Evolutionary conservation across 2,329 filamentous ascomycete genomes (phyloP).

Genomic region (Rhinocladiella mackenziei): DNA sequence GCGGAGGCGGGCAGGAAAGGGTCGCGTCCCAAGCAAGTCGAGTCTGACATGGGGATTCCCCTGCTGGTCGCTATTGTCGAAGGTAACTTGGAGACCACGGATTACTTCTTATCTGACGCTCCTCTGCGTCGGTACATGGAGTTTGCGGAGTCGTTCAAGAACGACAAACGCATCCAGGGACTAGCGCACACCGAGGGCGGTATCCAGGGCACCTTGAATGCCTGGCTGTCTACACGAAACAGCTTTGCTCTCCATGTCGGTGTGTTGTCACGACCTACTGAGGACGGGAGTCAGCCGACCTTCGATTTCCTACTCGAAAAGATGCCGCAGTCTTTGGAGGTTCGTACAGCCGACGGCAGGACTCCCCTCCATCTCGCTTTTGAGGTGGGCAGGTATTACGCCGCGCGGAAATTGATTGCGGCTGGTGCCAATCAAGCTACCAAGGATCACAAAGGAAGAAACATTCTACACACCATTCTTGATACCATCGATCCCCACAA

Average conservation of each 20-base stretch:
- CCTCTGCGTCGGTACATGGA: slow-evolving; percentile 65
- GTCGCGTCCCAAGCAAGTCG: slow-evolving; percentile 35
- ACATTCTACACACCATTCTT: slow-evolving; percentile 62
- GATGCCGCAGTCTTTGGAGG: slow-evolving; percentile 59
- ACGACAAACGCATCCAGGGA: slow-evolving; percentile 60
- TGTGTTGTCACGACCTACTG: slow-evolving; percentile 45
- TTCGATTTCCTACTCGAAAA: slow-evolving; percentile 63
- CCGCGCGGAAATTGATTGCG: slow-evolving; percentile 59
- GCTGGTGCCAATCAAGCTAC: slow-evolving; percentile 66
- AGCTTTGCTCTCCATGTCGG: slow-evolving; percentile 65
- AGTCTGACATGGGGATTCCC: slow-evolving; percentile 30
- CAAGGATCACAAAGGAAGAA: slow-evolving; percentile 59
- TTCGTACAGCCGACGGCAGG: slow-evolving; percentile 47
- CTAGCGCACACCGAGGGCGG: slow-evolving; percentile 59
- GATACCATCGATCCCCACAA: slow-evolving; percentile 30
- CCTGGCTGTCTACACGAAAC: slow-evolving; percentile 45
- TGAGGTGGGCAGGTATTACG: slow-evolving; percentile 50
- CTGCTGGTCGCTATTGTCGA: slow-evolving; percentile 34
- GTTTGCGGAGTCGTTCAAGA: slow-evolving; percentile 59
- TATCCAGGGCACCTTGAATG: slow-evolving; percentile 59
- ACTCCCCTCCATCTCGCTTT: slow-evolving; percentile 70
- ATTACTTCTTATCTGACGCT: slow-evolving; percentile 73
- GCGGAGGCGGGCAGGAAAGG: slow-evolving; percentile 57
- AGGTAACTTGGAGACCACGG: slow-evolving; percentile 62
- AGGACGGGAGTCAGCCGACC: slow-evolving; percentile 48